These are phyloP conservation scores for Grosmannia clavigera DNA, from an alignment of 2,329 filamentous ascomycete genomes.

Conservation along the genomic window DNA sequence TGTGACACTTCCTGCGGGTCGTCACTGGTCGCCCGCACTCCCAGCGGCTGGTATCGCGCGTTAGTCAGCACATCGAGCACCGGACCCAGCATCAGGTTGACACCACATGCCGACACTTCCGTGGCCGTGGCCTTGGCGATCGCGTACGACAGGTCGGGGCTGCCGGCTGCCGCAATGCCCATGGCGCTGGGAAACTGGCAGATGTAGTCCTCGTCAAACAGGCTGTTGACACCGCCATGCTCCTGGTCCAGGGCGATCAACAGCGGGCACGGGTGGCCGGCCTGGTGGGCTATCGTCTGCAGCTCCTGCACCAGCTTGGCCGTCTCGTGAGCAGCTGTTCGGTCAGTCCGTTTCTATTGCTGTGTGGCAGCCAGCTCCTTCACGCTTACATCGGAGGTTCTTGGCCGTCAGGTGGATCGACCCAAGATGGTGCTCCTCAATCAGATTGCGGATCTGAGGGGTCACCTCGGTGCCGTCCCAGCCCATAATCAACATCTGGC, in stretches of 20 bases:
- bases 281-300: constrained; percentile 81
- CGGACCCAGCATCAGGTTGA: constrained; percentile 91
- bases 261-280: constrained; percentile 79
- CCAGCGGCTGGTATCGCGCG: constrained; percentile 77
- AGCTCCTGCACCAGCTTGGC: constrained; percentile 80
- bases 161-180: constrained; percentile 88
- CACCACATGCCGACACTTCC: constrained; percentile 82
- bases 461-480: constrained; percentile 79
- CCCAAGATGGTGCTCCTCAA: constrained; percentile 76
- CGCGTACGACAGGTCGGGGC: constrained; percentile 72
- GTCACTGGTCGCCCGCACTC: constrained; percentile 80
- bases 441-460: constrained; percentile 68
- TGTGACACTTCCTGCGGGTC: constrained; percentile 91
- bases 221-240: constrained; percentile 93
- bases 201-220: constrained; percentile 91
- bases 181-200: constrained; percentile 95
- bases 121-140: constrained; percentile 88
- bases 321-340: constrained; percentile 75
- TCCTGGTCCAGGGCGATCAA: constrained; percentile 92
- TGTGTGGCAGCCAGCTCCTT: constrained; percentile 6
- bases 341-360: no score
- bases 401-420: constrained; percentile 77
- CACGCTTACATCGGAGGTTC: constrained; percentile 61
- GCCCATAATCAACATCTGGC: constrained; percentile 71
- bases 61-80: constrained; percentile 92